Evolutionary conservation across 306 rosid species (phyloP).

Genomic region (Pterocarpus macrocarpus): DNA sequence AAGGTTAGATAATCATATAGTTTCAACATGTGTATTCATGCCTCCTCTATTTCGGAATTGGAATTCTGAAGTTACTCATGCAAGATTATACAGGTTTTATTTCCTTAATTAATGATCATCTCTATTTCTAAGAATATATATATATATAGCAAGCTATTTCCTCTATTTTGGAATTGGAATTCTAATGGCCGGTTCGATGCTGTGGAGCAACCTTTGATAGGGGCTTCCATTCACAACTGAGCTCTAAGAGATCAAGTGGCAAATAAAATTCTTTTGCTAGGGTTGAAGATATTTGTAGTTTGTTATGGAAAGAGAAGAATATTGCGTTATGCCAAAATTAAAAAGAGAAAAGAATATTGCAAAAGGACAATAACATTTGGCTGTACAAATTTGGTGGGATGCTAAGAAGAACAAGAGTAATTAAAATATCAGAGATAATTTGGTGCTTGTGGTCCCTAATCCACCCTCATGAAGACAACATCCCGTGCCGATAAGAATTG

Average conservation of each 20-base stretch:
- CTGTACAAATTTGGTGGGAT: constrained; percentile 56
- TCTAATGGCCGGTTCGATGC: background rate
- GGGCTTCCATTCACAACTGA: constrained; percentile 1
- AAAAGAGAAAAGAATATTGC: constrained; percentile 4
- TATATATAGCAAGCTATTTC: background rate
- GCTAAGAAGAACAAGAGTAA: constrained; percentile 49
- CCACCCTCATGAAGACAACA: constrained; percentile 52
- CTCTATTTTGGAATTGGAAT: constrained; percentile 31
- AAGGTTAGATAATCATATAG: constrained; percentile 44
- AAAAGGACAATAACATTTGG: constrained; percentile 50
- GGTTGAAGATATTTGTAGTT: constrained; percentile 29
- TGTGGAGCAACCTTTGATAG: background rate
- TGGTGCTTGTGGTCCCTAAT: constrained; percentile 70
- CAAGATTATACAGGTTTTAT: constrained; percentile 43
- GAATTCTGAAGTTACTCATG: constrained; percentile 17
- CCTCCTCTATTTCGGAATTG: constrained; percentile 41
- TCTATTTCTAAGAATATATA: background rate
- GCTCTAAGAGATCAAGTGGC: constrained; percentile 21
- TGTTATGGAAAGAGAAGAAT: constrained; percentile 33
- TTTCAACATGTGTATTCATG: constrained; percentile 46
- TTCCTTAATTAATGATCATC: background rate
- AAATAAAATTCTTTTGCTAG: constrained; percentile 36
- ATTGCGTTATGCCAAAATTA: background rate
- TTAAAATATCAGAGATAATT: constrained; percentile 47
- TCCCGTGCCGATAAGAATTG: constrained; percentile 56